phyloP scores from a whole-genome alignment of 176 grass and related monocot genomes.

The Aegilops longissima region DNA sequence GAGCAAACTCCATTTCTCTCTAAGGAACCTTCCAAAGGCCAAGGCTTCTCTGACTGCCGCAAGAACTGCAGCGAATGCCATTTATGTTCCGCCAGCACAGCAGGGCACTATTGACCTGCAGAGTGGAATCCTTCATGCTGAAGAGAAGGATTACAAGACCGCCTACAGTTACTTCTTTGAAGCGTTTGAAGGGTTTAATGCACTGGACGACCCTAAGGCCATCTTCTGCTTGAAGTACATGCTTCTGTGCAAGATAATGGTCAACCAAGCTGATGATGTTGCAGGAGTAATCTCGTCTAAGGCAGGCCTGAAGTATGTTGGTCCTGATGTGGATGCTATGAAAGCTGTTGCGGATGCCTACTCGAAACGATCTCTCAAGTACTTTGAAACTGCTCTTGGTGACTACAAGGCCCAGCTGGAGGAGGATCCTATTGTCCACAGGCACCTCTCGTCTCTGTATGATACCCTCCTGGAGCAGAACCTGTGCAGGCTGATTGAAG shows the following conservation, averaged over 20 bases:
- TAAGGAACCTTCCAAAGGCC: slow-evolving; percentile 81
- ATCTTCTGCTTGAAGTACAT: slow-evolving; percentile 26
- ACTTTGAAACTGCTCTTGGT: slow-evolving; percentile 71
- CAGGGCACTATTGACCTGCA: slow-evolving; percentile 85
- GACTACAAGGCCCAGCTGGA: slow-evolving; percentile 73
- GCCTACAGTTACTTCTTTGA: slow-evolving; percentile 93
- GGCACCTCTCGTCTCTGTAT: slow-evolving; percentile 77
- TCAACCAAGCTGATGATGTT: slow-evolving; percentile 19
- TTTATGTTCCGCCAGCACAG: slow-evolving; percentile 79
- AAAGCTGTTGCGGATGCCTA: slow-evolving; percentile 65
- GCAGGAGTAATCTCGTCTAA: slow-evolving; percentile 2
- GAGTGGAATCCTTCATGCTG: slow-evolving; percentile 72
- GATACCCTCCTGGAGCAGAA: slow-evolving; percentile 90
- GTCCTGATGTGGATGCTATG: slow-evolving; percentile 11
- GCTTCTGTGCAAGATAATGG: slow-evolving; percentile 27
- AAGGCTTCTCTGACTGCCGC: slow-evolving; percentile 83
- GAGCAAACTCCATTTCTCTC: slow-evolving; percentile 89
- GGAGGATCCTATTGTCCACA: slow-evolving; percentile 79
- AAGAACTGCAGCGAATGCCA: slow-evolving; percentile 82
- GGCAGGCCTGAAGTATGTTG: slow-evolving; percentile 20
- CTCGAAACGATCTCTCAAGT: slow-evolving; percentile 71
- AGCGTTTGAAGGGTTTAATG: slow-evolving; percentile 45
- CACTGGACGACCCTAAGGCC: slow-evolving; percentile 10
- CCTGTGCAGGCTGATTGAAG: slow-evolving; percentile 75
- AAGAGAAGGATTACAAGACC: slow-evolving; percentile 94